Evolutionary conservation across 2,329 filamentous ascomycete species (phyloP).

Genomic region (Fusarium palustre): DNA sequence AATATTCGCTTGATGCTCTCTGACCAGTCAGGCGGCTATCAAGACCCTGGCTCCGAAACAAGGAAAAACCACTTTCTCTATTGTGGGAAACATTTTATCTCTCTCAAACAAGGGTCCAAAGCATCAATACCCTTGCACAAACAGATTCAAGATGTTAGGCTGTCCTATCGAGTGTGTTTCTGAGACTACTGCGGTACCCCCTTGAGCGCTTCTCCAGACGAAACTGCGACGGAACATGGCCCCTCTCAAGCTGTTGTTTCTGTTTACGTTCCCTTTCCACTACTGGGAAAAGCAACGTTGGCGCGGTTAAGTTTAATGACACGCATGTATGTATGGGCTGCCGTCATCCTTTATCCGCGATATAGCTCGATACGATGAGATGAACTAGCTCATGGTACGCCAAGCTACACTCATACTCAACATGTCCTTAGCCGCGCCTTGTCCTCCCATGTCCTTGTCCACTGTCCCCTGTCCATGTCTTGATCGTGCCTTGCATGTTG

Average conservation of each 20-base stretch:
- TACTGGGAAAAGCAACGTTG: not conserved
- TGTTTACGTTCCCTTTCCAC: conserved; percentile 17
- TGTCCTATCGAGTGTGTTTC: conserved; percentile 14
- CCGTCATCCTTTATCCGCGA: conserved; percentile 33
- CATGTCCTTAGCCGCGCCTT: conserved; percentile 37
- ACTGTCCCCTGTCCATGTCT: conserved; percentile 1
- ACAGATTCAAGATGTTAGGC: conserved; percentile 3
- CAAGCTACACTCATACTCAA: conserved; percentile 16
- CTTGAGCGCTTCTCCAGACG: conserved; percentile 40
- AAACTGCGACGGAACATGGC: conserved; percentile 14
- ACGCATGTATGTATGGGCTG: conserved; percentile 20
- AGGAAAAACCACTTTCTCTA: conserved; percentile 9
- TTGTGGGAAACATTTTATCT: conserved; percentile 5
- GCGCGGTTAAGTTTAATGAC: not conserved
- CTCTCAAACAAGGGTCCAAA: conserved; percentile 1
- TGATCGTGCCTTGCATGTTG: conserved; percentile 29
- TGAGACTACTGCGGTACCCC: conserved; percentile 10
- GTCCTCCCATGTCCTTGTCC: conserved; percentile 9
- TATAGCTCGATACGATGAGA: conserved; percentile 37
- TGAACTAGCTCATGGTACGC: conserved; percentile 27
- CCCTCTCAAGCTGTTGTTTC: conserved; percentile 7
- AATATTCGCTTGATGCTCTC: conserved; percentile 8
- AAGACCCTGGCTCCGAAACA: conserved; percentile 37
- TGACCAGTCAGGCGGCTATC: conserved; percentile 42
- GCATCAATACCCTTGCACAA: conserved; percentile 12